Conservation (phyloP, 2,329 filamentous ascomycete genomes). For the Diplodia mutila region DNA sequence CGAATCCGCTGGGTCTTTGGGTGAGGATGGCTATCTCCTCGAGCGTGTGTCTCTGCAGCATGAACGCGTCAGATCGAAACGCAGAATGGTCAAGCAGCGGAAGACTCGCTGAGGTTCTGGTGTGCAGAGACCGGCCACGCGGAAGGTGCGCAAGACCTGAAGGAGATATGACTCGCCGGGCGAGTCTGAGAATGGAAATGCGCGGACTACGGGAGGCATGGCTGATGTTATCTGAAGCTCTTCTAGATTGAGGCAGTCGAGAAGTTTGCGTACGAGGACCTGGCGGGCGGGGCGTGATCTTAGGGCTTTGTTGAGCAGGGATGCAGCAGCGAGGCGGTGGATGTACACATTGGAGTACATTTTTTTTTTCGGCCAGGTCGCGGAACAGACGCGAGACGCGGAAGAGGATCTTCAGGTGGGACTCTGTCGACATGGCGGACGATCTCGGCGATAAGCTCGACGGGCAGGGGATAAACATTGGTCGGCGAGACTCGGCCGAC, state of each 20-base stretch:
- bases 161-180: neutral
- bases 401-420: neutral
- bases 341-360: neutral
- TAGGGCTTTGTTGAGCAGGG: neutral
- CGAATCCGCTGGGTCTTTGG: too few relatives aligned
- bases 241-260: neutral
- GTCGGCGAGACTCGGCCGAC: neutral
- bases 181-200: too few relatives aligned
- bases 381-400: neutral
- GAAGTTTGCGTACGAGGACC: neutral
- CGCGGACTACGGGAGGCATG: neutral
- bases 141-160: neutral
- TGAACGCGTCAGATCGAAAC: neutral
- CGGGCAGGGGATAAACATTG: neutral
- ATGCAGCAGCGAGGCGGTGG: neutral
- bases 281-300: neutral
- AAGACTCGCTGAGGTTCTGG: neutral
- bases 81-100: neutral
- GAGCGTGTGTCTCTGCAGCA: neutral
- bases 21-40: neutral
- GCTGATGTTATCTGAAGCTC: neutral
- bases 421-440: neutral
- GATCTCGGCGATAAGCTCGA: neutral
- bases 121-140: neutral
- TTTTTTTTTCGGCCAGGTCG: neutral